These are phyloP conservation scores for Crithidia thermophila DNA, from an alignment of 208 protist genomes.

Conservation along the genomic window DNA sequence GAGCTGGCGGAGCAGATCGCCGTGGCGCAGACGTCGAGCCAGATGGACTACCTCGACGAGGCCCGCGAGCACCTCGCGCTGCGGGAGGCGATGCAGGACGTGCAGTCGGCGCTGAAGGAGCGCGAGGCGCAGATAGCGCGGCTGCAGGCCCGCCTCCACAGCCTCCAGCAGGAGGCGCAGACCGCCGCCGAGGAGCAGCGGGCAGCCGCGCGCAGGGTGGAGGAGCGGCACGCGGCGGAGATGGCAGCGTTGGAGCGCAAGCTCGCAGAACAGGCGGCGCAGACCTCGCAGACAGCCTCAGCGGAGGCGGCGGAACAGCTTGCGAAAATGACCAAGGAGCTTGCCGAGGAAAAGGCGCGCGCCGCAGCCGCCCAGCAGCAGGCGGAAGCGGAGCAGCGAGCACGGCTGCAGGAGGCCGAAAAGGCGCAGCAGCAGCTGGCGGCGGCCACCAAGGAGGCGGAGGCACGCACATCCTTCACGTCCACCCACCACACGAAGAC, in stretches of 20 bases:
- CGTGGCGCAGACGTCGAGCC: slow-evolving; percentile 15
- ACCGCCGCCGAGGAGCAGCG: background rate
- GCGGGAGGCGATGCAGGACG: slow-evolving; percentile 7
- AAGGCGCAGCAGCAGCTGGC: too few relatives aligned
- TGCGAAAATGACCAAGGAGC: background rate
- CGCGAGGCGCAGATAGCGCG: background rate
- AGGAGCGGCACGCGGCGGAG: background rate
- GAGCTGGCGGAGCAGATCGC: slow-evolving; percentile 12
- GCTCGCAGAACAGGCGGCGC: background rate
- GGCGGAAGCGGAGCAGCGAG: background rate
- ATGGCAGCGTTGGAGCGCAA: background rate
- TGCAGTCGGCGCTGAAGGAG: background rate
- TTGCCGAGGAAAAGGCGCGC: background rate
- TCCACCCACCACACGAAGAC: too few relatives aligned
- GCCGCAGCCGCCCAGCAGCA: background rate
- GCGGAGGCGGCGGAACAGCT: background rate
- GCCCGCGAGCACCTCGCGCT: background rate
- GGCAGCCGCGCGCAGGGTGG: background rate
- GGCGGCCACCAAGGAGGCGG: too few relatives aligned
- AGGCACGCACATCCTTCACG: too few relatives aligned
- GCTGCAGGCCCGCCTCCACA: slow-evolving; percentile 2
- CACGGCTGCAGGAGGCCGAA: background rate
- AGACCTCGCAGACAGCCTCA: background rate
- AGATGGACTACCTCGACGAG: slow-evolving; percentile 2
- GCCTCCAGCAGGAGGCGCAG: slow-evolving; percentile 1